Percentiles rank a stretch among this genome's conserved stretches.
These are phyloP conservation scores for Pulveroboletus sp. DNA, from an alignment of 768 basidiomycete genomes.

Conservation along the genomic window DNA sequence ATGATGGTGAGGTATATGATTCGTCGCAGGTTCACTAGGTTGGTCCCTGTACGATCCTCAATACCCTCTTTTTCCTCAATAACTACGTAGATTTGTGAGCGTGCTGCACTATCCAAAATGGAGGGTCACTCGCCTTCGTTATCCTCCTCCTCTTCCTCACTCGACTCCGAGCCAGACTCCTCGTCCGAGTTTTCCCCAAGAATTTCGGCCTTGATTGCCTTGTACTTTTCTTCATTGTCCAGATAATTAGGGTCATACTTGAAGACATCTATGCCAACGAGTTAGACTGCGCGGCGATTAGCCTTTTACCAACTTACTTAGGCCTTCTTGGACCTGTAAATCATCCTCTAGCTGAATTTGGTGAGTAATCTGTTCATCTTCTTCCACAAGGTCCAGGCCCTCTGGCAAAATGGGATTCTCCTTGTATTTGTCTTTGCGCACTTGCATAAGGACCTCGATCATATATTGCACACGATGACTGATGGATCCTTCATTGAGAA, in stretches of 20 bases:
- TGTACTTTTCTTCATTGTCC: constrained; percentile 94
- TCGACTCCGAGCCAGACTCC: constrained; percentile 60
- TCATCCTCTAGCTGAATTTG: constrained; percentile 90
- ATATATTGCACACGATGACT: constrained; percentile 98
- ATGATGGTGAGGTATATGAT: constrained; percentile 97
- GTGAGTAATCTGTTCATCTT: constrained; percentile 98
- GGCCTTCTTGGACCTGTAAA: constrained; percentile 86
- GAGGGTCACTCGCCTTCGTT: constrained; percentile 37
- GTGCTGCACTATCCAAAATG: constrained; percentile 22
- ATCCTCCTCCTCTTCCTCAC: constrained; percentile 61
- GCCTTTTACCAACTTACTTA: constrained; percentile 59
- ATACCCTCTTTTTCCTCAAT: constrained; percentile 84
- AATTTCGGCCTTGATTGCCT: constrained; percentile 87
- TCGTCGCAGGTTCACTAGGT: constrained; percentile 90
- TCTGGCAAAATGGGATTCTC: constrained; percentile 95
- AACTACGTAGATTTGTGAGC: constrained; percentile 33
- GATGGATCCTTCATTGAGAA: constrained; percentile 91
- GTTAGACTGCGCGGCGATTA: constrained; percentile 5
- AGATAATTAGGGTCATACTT: constrained; percentile 84
- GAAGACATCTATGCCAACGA: constrained; percentile 71
- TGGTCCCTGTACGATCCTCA: constrained; percentile 91
- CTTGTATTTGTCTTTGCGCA: constrained; percentile 98
- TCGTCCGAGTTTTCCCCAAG: constrained; percentile 82
- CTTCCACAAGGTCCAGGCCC: constrained; percentile 93
- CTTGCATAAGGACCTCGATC: constrained; percentile 99